Percentiles rank a stretch among this genome's conserved stretches.
Evolutionary conservation across 306 rosid genomes (phyloP).

Genomic region (Vigna angularis): DNA sequence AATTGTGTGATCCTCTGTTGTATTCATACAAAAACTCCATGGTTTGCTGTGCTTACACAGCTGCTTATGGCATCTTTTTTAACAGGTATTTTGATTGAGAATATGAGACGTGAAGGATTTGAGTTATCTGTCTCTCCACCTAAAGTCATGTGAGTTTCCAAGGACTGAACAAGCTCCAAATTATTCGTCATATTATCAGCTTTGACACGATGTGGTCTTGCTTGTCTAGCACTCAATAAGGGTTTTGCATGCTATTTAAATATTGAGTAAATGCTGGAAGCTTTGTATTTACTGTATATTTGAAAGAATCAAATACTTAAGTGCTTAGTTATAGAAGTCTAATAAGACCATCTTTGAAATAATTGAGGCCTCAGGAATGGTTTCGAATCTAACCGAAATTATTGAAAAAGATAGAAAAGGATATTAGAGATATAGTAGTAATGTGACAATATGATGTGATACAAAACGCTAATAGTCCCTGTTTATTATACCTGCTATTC

Average conservation of each 20-base stretch:
- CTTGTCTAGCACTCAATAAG: slow-evolving; percentile 24
- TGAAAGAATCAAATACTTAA: background rate
- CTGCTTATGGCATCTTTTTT: slow-evolving; percentile 42
- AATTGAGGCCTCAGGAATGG: slow-evolving; percentile 5
- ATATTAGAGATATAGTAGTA: background rate
- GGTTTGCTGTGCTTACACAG: slow-evolving; percentile 28
- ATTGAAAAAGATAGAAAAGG: slow-evolving; percentile 2
- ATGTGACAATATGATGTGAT: background rate
- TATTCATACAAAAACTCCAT: slow-evolving; percentile 3
- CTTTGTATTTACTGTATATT: slow-evolving; percentile 12
- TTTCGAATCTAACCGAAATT: no score
- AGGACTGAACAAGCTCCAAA: slow-evolving; percentile 30
- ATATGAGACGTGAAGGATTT: slow-evolving; percentile 99
- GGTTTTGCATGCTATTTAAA: slow-evolving; percentile 29
- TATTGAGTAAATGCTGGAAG: slow-evolving; percentile 24
- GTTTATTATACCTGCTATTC: background rate
- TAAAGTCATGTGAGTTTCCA: slow-evolving; percentile 89
- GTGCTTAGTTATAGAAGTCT: slow-evolving; percentile 5
- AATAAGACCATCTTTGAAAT: background rate
- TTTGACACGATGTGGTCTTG: slow-evolving; percentile 28
- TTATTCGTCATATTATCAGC: slow-evolving; percentile 20
- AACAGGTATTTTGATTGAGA: slow-evolving; percentile 95
- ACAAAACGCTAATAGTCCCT: slow-evolving; percentile 3
- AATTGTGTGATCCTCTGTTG: slow-evolving; percentile 34
- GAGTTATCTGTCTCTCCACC: slow-evolving; percentile 97